phyloP scores from a whole-genome alignment of 352 stramenopile species.

The Globisporangium okanoganense region DNA sequence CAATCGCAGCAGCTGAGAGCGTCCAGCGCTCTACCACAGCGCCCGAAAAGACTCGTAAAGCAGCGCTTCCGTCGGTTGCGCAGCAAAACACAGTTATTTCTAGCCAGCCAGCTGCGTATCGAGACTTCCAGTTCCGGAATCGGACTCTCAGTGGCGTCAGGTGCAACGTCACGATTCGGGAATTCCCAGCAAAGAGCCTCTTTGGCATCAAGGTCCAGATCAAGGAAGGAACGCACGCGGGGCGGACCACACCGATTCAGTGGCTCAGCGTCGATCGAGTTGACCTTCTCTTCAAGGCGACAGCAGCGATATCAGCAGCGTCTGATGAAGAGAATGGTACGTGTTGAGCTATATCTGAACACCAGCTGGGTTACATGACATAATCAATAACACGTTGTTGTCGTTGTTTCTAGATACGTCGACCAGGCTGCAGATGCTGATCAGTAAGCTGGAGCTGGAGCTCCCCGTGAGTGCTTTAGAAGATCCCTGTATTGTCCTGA shows the following conservation, averaged over 20 bases:
- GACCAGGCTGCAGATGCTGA: not conserved
- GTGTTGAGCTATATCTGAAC: not conserved
- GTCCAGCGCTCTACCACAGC: not conserved
- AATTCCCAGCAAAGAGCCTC: constrained; percentile 2
- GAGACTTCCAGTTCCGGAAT: constrained; percentile 1
- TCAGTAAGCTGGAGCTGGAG: not conserved
- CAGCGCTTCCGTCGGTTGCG: not conserved
- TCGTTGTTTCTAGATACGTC: not conserved
- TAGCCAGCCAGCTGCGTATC: constrained; percentile 4
- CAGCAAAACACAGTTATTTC: not conserved
- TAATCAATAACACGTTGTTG: not conserved
- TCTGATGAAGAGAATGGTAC: not conserved
- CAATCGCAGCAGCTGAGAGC: not conserved
- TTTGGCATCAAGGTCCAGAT: constrained; percentile 10
- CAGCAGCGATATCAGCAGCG: not conserved
- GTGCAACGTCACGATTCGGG: constrained; percentile 8
- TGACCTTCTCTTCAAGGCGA: not conserved
- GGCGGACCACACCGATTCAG: constrained; percentile 5
- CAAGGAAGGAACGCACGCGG: not conserved
- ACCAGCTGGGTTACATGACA: not conserved
- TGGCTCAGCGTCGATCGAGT: constrained; percentile 1
- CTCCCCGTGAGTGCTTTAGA: not conserved
- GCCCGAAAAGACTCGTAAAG: not conserved
- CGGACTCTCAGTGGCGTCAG: constrained; percentile 2
- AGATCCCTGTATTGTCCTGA: not conserved